A percentile compares a stretch with the other conserved stretches of the same genome.
These are phyloP conservation scores for Choanephora cucurbitarum DNA, from an alignment of 371 early-diverging fungal species.

Conservation along the genomic window DNA sequence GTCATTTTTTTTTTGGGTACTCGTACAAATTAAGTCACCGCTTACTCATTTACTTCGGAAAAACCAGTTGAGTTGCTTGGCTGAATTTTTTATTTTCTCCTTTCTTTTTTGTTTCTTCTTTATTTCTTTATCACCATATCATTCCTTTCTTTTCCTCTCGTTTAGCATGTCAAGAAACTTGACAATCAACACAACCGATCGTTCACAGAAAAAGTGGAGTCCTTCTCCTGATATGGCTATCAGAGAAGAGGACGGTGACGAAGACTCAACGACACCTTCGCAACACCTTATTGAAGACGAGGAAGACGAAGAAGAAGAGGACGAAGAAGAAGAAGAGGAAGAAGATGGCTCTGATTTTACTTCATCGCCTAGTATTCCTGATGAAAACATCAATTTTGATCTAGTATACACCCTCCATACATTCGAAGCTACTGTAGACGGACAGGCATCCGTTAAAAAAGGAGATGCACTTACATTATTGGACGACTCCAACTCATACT, in stretches of 20 bases:
- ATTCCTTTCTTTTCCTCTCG: not conserved
- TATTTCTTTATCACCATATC: not conserved
- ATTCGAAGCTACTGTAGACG: conserved; percentile 89
- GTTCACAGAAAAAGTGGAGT: conserved; percentile 19
- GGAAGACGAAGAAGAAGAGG: conserved; percentile 19
- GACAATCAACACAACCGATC: conserved; percentile 9
- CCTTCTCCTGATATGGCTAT: conserved; percentile 25
- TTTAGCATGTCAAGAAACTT: conserved; percentile 18
- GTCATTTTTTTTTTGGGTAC: too few relatives aligned
- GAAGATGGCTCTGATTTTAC: conserved; percentile 29
- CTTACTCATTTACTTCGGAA: too few relatives aligned
- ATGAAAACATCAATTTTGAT: conserved; percentile 38
- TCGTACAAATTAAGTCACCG: too few relatives aligned
- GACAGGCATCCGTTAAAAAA: conserved; percentile 88
- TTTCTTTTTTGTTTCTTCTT: not conserved
- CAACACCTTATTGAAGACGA: conserved; percentile 1
- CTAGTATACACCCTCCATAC: conserved; percentile 87
- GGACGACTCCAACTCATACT: conserved; percentile 90
- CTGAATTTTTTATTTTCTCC: not conserved
- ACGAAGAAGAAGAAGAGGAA: conserved; percentile 17
- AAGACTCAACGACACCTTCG: conserved; percentile 4
- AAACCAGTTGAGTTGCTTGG: too few relatives aligned
- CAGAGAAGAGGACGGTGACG: conserved; percentile 19
- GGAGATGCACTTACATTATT: conserved; percentile 83
- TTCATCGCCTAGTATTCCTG: conserved; percentile 36